A percentile compares a stretch with the other conserved stretches of the same genome.
phyloP scores from a whole-genome alignment of 108 stramenopile species.

The Poteriospumella lacustris region DNA sequence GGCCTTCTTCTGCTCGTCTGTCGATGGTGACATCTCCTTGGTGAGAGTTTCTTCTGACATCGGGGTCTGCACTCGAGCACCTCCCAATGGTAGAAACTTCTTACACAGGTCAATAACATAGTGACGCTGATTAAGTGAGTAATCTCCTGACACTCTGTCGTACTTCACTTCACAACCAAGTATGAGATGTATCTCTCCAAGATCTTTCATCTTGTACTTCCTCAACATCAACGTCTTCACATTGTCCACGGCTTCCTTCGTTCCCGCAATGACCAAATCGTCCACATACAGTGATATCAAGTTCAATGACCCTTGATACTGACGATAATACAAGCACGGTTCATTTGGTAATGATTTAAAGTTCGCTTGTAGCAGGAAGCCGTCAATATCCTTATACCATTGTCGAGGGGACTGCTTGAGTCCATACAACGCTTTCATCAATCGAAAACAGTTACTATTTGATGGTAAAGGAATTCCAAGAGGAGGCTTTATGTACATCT shows the following conservation, averaged over 20 bases:
- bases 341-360: not conserved
- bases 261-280: not conserved
- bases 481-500: not conserved
- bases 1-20: not conserved
- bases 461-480: not conserved
- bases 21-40: too few species aligned
- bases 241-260: constrained; percentile 6
- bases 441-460: not conserved
- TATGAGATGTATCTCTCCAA: not conserved
- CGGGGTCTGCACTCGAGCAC: constrained; percentile 5
- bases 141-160: too few species aligned
- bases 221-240: constrained; percentile 7
- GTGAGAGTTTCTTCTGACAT: too few species aligned
- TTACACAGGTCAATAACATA: not conserved
- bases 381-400: not conserved
- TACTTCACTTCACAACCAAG: constrained; percentile 7
- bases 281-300: constrained; percentile 3
- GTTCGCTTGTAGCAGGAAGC: not conserved
- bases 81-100: constrained; percentile 7
- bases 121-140: too few species aligned
- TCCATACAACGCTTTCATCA: constrained; percentile 1
- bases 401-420: not conserved
- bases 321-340: not conserved
- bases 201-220: not conserved
- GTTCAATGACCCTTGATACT: not conserved